Percentiles rank a stretch among this genome's conserved stretches.
Conservation (phyloP, 2,329 filamentous ascomycete genomes). For the Ophiostoma quercus region DNA sequence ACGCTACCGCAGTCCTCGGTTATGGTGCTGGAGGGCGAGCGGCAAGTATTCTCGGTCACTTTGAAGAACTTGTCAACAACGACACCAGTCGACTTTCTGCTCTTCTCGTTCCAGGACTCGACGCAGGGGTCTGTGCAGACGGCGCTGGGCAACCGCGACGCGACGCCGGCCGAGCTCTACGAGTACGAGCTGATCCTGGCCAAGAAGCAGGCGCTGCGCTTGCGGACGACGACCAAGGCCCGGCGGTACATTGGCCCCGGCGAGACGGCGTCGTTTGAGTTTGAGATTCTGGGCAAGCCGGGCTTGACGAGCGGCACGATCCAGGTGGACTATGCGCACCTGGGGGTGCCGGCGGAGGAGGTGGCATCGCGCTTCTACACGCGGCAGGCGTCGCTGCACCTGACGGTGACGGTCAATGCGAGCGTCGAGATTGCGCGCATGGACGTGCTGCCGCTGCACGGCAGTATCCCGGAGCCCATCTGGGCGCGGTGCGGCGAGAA, state of each 20-base stretch:
- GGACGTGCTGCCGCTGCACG: constrained; percentile 70
- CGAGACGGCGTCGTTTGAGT: constrained; percentile 64
- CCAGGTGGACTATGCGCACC: constrained; percentile 78
- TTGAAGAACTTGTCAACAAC: constrained; percentile 68
- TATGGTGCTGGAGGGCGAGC: constrained; percentile 91
- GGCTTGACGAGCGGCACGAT: constrained; percentile 74
- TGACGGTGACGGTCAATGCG: constrained; percentile 87
- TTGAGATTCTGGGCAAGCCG: constrained; percentile 81
- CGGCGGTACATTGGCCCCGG: constrained; percentile 59
- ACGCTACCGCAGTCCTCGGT: constrained; percentile 77
- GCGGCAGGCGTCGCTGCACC: constrained; percentile 70
- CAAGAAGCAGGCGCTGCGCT: constrained; percentile 63
- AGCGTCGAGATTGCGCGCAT: constrained; percentile 77
- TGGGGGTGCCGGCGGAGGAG: constrained; percentile 66
- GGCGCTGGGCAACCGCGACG: constrained; percentile 69
- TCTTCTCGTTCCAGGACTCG: constrained; percentile 87
- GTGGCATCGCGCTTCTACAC: constrained; percentile 74
- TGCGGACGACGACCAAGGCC: constrained; percentile 31
- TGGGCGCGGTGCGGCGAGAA: constrained; percentile 47
- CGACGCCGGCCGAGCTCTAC: constrained; percentile 72
- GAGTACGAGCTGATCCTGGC: constrained; percentile 78
- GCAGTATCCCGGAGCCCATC: constrained; percentile 56
- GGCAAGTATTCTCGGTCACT: constrained; percentile 68
- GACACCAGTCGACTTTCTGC: constrained; percentile 73
- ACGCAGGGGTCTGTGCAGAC: constrained; percentile 71